Percentiles rank a stretch among this genome's conserved stretches.
These are phyloP conservation scores for Sarcocystis neurona DNA, from an alignment of 169 alveolate genomes.

Conservation along the genomic window DNA sequence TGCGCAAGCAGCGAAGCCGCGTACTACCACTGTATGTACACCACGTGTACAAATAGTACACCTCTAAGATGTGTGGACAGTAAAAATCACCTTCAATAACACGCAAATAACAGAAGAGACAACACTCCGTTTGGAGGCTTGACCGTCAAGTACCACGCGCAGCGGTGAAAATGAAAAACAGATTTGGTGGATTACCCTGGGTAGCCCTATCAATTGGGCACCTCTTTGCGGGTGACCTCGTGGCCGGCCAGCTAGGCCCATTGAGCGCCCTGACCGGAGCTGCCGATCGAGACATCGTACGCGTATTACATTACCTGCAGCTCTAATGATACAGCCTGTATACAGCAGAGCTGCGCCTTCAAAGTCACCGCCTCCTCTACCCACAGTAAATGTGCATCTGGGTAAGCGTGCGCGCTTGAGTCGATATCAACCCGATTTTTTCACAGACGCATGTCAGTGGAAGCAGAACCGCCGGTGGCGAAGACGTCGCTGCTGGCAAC, in stretches of 20 bases:
- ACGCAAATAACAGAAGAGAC: no score
- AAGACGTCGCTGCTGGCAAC: constrained; percentile 22
- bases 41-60: no score
- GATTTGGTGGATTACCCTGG: background rate
- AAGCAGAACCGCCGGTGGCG: constrained; percentile 36
- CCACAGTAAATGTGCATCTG: constrained; percentile 46
- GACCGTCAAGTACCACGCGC: background rate
- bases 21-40: no score
- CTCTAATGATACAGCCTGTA: background rate
- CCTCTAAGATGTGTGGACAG: no score
- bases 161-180: background rate
- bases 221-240: background rate
- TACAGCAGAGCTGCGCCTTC: background rate
- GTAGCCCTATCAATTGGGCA: background rate
- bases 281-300: constrained; percentile 48
- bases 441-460: constrained; percentile 25
- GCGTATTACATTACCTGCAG: background rate
- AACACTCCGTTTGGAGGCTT: background rate
- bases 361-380: constrained; percentile 51
- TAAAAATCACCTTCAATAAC: no score
- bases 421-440: background rate
- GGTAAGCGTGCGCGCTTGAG: constrained; percentile 9
- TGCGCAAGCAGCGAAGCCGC: no score
- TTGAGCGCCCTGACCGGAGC: background rate
- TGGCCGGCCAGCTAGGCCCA: constrained; percentile 20